Base-by-base conservation (phyloP, 805 yeast species). In the Metschnikowia colocasiae region DNA sequence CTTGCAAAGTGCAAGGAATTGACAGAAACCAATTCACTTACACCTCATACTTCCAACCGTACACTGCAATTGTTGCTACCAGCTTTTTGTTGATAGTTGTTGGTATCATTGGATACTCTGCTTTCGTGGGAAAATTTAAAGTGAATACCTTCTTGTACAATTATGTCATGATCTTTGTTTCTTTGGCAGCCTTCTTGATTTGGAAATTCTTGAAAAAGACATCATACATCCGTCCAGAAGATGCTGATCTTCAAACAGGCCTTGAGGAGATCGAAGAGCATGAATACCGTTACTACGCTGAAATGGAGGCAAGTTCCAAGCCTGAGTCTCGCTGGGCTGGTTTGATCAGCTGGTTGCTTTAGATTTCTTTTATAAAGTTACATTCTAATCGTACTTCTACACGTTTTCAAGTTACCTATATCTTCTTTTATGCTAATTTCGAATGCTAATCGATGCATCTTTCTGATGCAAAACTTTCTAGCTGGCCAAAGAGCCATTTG, bases 81-180 rank as follows among this genome's bases (percentile, higher is more conserved):
- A 58, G 57, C 44, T 62, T 68, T 49, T 54, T 68, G 40, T 59
- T 65, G 63, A 16, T 76, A 5, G 73, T 48, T 61, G 69, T 47
- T 74, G 87, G 87, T 59, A 79, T 56, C 64, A 80, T 62, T 66
- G 95, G 95, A 4, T 88, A 85, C 67, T 67, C 76, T 2, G 86
- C 82, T 1, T 87, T 88, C 64, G 62, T 82, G 38, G 87, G 85
- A 5, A 60, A 68, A 46, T 87, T 92, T 90, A 62, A 73, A 16
- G 73, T 75, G 16, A 73, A 81, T 48, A 67, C 73, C 7, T 88
- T 88, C 65, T 69, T 87, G 55, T 85, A 80, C 65, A 78, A 78
- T 58, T 88, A 88, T 59, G 69, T 88, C 49, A 83, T 85, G 83
- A 74, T 87, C 10, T 86, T 87, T 49, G 64, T 72, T 16, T 53